Percentiles rank a stretch among this genome's conserved stretches.
These are phyloP conservation scores for Quercus parvula DNA, from an alignment of 306 rosid genomes.

Conservation along the genomic window DNA sequence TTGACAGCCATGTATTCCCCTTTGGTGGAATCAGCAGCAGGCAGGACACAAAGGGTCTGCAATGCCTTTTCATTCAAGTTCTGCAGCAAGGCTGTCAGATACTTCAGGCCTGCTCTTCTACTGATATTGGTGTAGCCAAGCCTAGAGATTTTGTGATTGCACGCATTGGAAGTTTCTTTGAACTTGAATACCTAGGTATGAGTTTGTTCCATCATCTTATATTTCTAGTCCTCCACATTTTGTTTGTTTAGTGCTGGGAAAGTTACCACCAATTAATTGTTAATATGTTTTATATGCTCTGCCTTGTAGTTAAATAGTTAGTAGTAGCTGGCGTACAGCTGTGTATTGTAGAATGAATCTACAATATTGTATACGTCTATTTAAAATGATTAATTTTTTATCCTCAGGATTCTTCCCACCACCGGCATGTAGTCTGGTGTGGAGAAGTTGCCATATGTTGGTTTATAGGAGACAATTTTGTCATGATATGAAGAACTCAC, in stretches of 20 bases:
- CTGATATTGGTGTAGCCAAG: conserved; percentile 69
- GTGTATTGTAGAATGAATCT: not conserved
- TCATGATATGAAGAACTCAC: not conserved
- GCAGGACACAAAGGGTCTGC: conserved; percentile 98
- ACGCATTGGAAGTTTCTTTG: conserved; percentile 90
- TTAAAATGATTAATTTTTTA: not conserved
- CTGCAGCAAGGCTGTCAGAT: conserved; percentile 96
- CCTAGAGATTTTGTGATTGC: conserved; percentile 96
- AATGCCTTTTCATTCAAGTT: conserved; percentile 91
- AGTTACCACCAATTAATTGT: not conserved
- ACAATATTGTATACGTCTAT: not conserved
- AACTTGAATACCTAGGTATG: conserved; percentile 93
- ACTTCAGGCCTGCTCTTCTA: conserved; percentile 71
- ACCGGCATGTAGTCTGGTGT: conserved; percentile 1
- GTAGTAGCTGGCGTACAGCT: not conserved
- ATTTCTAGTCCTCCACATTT: not conserved
- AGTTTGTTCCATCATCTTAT: not conserved
- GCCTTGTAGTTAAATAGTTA: not conserved
- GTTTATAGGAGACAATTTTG: not conserved
- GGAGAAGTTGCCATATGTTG: not conserved
- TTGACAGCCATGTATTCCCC: conserved; percentile 87
- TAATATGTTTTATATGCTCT: not conserved
- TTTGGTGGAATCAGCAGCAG: conserved; percentile 99
- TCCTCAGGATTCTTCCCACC: not conserved
- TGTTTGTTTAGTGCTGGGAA: not conserved